Conservation (phyloP, 305 asterid species). For the Rubia peregrina region DNA sequence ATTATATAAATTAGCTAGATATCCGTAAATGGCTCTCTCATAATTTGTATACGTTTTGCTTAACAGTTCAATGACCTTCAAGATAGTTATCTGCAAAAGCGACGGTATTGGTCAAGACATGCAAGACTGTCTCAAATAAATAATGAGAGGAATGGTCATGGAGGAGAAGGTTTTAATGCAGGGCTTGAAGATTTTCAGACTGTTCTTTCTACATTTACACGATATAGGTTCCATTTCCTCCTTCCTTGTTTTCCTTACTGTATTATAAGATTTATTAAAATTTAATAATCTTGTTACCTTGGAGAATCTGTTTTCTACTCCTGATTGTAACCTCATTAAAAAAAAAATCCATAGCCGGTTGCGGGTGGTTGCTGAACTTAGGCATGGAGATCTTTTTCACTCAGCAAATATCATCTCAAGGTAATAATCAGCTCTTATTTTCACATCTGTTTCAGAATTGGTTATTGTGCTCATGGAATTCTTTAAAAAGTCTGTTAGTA, state of each 20-base stretch:
- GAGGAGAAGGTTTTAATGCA: slow-evolving; percentile 57
- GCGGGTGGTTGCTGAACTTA: slow-evolving; percentile 80
- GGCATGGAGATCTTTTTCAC: slow-evolving; percentile 73
- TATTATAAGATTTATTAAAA: not conserved
- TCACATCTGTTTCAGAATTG: slow-evolving; percentile 5
- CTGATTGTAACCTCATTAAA: slow-evolving; percentile 7
- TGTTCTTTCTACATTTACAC: slow-evolving; percentile 67
- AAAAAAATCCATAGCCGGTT: slow-evolving; percentile 47
- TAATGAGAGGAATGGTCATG: slow-evolving; percentile 30
- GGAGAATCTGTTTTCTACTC: slow-evolving; percentile 9
- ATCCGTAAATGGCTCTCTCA: not conserved
- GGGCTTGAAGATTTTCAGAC: slow-evolving; percentile 72
- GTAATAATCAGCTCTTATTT: slow-evolving; percentile 27
- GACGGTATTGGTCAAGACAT: slow-evolving; percentile 43
- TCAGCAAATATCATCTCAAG: slow-evolving; percentile 80
- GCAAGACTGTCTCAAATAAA: slow-evolving; percentile 32
- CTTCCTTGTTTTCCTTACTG: not conserved
- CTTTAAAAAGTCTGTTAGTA: not conserved
- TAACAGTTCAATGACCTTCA: slow-evolving; percentile 49
- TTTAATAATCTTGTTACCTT: not conserved
- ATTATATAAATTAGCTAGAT: not conserved
- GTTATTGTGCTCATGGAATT: not conserved
- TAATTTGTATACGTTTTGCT: not conserved
- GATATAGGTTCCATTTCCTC: slow-evolving; percentile 44
- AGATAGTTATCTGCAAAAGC: slow-evolving; percentile 73